Evolutionary conservation across 441 rosid genomes (phyloP).

Genomic region (Adansonia madagascariensis): DNA sequence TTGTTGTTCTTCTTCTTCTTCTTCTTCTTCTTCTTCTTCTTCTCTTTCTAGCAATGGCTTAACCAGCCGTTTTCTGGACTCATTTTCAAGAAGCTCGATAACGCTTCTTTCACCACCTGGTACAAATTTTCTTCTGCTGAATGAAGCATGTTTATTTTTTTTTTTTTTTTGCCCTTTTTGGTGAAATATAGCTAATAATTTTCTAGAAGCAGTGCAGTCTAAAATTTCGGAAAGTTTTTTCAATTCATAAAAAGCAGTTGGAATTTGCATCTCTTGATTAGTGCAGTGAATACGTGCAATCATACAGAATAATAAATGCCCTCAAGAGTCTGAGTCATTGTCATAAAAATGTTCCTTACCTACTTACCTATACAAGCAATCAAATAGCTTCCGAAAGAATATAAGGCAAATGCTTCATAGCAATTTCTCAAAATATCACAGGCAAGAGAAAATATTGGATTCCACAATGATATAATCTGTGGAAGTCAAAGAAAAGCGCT

Average conservation of each 20-base stretch:
- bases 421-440: constrained; percentile 87
- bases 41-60: constrained; percentile 52
- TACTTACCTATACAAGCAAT: constrained; percentile 93
- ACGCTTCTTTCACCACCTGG: constrained; percentile 80
- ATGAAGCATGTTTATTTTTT: constrained; percentile 7
- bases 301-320: neutral
- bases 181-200: neutral
- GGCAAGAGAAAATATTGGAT: constrained; percentile 59
- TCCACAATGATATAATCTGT: constrained; percentile 71
- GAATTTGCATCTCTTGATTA: neutral
- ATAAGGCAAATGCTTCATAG: constrained; percentile 89
- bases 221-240: neutral
- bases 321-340: neutral
- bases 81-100: constrained; percentile 61
- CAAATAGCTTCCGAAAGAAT: constrained; percentile 87
- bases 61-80: constrained; percentile 42
- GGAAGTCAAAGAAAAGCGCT: constrained; percentile 1
- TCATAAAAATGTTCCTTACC: constrained; percentile 44
- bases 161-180: neutral
- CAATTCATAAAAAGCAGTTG: neutral
- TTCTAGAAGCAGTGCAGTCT: neutral
- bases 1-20: constrained; percentile 5
- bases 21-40: constrained; percentile 3
- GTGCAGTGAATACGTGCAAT: neutral
- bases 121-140: neutral